phyloP scores from a whole-genome alignment of 1,284 basidiomycete genomes.

The Caloboletus inedulis region DNA sequence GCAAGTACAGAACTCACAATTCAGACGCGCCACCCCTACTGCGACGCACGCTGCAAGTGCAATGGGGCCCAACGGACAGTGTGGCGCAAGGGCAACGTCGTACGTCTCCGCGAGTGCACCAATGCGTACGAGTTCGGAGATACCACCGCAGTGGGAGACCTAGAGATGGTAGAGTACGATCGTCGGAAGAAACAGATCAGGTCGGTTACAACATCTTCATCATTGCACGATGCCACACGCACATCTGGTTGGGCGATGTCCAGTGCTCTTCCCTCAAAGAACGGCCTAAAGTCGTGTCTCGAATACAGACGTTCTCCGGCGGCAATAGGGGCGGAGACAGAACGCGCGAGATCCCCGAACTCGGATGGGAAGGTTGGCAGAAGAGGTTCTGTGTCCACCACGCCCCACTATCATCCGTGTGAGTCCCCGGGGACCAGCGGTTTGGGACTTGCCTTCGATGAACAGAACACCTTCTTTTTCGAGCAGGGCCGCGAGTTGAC shows the following conservation, averaged over 20 bases:
- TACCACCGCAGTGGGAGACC: constrained; percentile 69
- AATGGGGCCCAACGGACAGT: constrained; percentile 66
- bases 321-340: constrained; percentile 65
- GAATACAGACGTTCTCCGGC: constrained; percentile 72
- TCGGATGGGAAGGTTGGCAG: constrained; percentile 67
- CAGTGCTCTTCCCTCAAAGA: constrained; percentile 64
- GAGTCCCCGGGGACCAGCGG: not conserved
- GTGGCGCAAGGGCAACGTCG: constrained; percentile 61
- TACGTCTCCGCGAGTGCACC: constrained; percentile 69
- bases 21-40: constrained; percentile 51
- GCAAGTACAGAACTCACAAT: constrained; percentile 41
- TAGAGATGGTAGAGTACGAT: constrained; percentile 17
- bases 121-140: constrained; percentile 69
- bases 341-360: constrained; percentile 60
- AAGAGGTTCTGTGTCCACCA: constrained; percentile 49
- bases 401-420: not conserved
- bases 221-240: constrained; percentile 11
- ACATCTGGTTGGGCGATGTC: constrained; percentile 79
- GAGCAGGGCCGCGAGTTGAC: constrained; percentile 65
- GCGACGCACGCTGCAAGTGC: constrained; percentile 71
- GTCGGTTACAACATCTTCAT: not conserved
- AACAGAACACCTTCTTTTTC: constrained; percentile 69
- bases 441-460: constrained; percentile 52
- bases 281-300: constrained; percentile 68
- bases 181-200: not conserved